These are phyloP conservation scores for Ceratobasidium sp. DNA, from an alignment of 1,284 basidiomycete species.

Conservation along the genomic window DNA sequence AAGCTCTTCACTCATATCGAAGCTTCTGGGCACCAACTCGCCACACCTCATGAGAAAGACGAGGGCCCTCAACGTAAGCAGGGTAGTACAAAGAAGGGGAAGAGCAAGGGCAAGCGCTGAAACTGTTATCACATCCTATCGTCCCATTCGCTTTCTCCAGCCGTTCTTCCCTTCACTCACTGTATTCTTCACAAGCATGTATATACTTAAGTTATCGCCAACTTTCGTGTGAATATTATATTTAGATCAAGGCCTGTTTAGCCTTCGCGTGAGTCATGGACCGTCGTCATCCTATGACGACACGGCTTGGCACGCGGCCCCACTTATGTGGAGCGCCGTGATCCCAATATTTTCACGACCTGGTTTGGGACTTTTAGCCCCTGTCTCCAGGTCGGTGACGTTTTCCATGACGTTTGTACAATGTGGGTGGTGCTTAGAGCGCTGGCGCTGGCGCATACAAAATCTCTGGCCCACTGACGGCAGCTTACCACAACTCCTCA, in stretches of 20 bases:
- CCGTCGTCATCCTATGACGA: not conserved
- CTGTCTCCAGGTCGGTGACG: slow-evolving; percentile 17
- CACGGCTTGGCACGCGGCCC: slow-evolving; percentile 9
- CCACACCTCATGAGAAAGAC: slow-evolving; percentile 55
- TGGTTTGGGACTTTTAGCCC: not conserved
- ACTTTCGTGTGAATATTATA: not conserved
- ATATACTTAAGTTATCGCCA: slow-evolving; percentile 26
- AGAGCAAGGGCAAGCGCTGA: slow-evolving; percentile 47
- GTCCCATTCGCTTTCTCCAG: not conserved
- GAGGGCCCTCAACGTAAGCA: slow-evolving; percentile 28
- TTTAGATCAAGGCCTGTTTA: not conserved
- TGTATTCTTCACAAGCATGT: slow-evolving; percentile 23
- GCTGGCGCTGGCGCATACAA: slow-evolving; percentile 19
- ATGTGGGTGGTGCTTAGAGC: slow-evolving; percentile 1
- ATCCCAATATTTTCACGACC: slow-evolving; percentile 4
- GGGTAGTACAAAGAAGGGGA: slow-evolving; percentile 45
- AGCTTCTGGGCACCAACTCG: slow-evolving; percentile 80
- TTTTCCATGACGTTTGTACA: not conserved
- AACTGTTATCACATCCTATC: not conserved
- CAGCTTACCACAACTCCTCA: slow-evolving; percentile 35
- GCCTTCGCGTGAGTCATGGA: not conserved
- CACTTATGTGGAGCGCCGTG: slow-evolving; percentile 19
- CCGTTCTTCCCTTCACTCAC: not conserved
- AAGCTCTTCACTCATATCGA: slow-evolving; percentile 85
- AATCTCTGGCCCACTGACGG: slow-evolving; percentile 12